Percentiles rank a stretch among this genome's conserved stretches.
These are phyloP conservation scores for Meripilus lineatus DNA, from an alignment of 1,284 basidiomycete genomes.

Conservation along the genomic window DNA sequence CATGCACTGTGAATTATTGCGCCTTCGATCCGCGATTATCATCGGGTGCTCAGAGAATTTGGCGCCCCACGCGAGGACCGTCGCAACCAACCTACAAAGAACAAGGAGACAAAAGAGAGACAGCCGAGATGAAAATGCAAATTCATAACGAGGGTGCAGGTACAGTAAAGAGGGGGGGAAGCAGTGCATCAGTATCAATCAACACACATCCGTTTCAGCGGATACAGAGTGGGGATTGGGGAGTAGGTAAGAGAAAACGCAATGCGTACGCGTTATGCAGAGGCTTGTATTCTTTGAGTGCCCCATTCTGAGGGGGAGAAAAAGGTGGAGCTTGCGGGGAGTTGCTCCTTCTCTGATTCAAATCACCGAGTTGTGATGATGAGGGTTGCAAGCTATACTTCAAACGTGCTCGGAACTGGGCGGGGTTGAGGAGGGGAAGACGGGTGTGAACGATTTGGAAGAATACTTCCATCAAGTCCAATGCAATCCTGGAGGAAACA, in stretches of 20 bases:
- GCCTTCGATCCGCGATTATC: constrained; percentile 71
- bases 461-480: constrained; percentile 85
- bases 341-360: constrained; percentile 2
- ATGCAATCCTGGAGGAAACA: constrained; percentile 59
- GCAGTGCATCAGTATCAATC: no score
- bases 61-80: constrained; percentile 88
- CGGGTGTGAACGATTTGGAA: constrained; percentile 87
- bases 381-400: constrained; percentile 39
- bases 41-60: constrained; percentile 88
- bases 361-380: background rate
- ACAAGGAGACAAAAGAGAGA: background rate
- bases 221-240: no score
- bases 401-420: constrained; percentile 66
- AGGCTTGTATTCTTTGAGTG: constrained; percentile 8
- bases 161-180: no score
- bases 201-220: no score
- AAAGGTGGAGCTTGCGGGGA: constrained; percentile 3
- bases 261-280: constrained; percentile 15
- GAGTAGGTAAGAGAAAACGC: no score
- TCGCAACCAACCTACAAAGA: constrained; percentile 56
- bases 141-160: background rate
- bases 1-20: constrained; percentile 66
- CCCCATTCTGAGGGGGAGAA: background rate
- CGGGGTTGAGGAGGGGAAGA: constrained; percentile 74
- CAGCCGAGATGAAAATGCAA: background rate